Evolutionary conservation across 148 eudicot genomes (phyloP).

Genomic region (Simmondsia chinensis): DNA sequence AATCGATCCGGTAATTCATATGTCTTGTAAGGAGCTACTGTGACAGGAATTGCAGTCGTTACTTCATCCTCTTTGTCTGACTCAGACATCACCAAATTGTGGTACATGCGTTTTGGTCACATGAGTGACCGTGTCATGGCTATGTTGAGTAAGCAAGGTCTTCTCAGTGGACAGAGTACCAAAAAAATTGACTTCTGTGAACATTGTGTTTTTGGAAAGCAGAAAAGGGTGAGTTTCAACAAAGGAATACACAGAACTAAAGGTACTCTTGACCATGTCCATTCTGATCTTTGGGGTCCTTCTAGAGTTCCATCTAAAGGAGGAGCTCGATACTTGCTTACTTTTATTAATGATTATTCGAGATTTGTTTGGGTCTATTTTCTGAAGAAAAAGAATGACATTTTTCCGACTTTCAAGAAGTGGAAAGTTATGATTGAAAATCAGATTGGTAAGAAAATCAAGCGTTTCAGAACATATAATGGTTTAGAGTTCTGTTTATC

Average conservation of each 20-base stretch:
- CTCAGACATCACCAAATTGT: neutral
- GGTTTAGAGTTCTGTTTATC: too few species aligned
- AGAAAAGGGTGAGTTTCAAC: neutral
- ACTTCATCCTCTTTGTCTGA: too few species aligned
- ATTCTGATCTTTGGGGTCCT: too few species aligned
- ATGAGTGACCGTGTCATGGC: slow-evolving; percentile 3
- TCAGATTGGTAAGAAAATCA: slow-evolving; percentile 10
- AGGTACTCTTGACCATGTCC: neutral
- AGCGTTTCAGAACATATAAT: slow-evolving; percentile 2
- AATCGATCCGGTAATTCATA: too few species aligned
- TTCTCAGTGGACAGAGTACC: neutral
- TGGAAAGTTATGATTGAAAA: slow-evolving; percentile 2
- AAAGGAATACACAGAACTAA: neutral
- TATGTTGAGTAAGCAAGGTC: slow-evolving; percentile 1
- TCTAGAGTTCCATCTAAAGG: too few species aligned
- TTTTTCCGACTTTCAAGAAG: neutral
- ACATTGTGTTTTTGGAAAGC: slow-evolving; percentile 7
- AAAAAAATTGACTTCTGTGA: slow-evolving; percentile 3
- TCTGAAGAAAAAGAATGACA: too few species aligned
- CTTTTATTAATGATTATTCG: too few species aligned
- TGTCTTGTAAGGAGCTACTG: too few species aligned
- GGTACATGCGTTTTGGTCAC: slow-evolving; percentile 8
- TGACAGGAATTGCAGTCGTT: too few species aligned
- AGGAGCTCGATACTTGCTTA: too few species aligned
- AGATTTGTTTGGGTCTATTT: too few species aligned